phyloP scores from a whole-genome alignment of 495 filamentous ascomycete species.

The Annulohypoxylon maeteangense region DNA sequence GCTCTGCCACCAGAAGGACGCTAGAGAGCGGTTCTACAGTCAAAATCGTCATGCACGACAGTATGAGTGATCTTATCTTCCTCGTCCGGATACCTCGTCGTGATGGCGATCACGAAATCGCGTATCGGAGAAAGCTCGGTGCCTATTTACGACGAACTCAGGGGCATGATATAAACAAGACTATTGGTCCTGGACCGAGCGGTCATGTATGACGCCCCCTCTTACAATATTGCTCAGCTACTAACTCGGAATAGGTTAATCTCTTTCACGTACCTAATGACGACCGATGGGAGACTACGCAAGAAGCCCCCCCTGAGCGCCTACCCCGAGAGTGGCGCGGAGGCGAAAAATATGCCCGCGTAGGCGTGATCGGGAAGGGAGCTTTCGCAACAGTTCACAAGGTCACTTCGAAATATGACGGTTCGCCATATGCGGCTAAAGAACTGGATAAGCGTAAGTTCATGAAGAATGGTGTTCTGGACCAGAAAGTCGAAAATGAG shows the following conservation, averaged over 20 bases:
- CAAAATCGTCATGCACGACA: conserved; percentile 67
- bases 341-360: conserved; percentile 81
- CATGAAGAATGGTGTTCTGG: conserved; percentile 85
- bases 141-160: conserved; percentile 58
- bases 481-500: conserved; percentile 91
- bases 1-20: conserved; percentile 60
- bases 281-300: conserved; percentile 16
- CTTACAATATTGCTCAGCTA: background rate
- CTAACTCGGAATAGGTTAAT: conserved; percentile 43
- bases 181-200: conserved; percentile 59
- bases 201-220: conserved; percentile 52
- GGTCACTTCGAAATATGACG: conserved; percentile 80
- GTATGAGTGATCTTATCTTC: conserved; percentile 70
- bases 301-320: conserved; percentile 28
- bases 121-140: conserved; percentile 69
- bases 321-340: conserved; percentile 76
- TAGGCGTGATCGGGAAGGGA: conserved; percentile 84
- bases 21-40: conserved; percentile 78
- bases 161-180: conserved; percentile 46
- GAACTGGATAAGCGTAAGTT: conserved; percentile 89
- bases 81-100: conserved; percentile 84
- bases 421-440: conserved; percentile 85
- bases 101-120: conserved; percentile 63
- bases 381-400: conserved; percentile 94
- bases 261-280: conserved; percentile 31